Percentiles rank a stretch among this genome's conserved stretches.
Evolutionary conservation across 371 early-diverging fungal genomes (phyloP).

Genomic region (Choanephora cucurbitarum): DNA sequence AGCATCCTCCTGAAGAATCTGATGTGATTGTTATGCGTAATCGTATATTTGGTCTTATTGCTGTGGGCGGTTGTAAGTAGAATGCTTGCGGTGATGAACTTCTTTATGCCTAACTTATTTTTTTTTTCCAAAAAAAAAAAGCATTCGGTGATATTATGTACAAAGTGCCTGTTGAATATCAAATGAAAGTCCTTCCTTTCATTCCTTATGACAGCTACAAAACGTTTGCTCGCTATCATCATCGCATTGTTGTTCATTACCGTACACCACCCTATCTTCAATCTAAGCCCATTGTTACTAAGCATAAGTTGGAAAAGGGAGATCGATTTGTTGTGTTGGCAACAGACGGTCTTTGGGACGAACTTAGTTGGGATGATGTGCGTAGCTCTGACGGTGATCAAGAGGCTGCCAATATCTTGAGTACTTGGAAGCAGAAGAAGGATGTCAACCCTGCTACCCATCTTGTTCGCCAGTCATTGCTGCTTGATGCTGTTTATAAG

Average conservation of each 20-base stretch:
- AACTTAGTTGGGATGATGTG: conserved; percentile 73
- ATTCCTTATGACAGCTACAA: conserved; percentile 60
- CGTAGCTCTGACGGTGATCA: conserved; percentile 45
- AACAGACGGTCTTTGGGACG: conserved; percentile 95
- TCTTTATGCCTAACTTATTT: conserved; percentile 31
- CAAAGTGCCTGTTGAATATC: conserved; percentile 74
- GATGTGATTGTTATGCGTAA: conserved; percentile 39
- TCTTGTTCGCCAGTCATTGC: conserved; percentile 78
- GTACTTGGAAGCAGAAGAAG: conserved; percentile 28
- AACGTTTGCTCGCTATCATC: conserved; percentile 61
- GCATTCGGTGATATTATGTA: conserved; percentile 84
- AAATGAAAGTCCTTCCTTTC: conserved; percentile 53
- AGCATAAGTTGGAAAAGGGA: conserved; percentile 62
- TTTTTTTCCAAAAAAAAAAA: conserved; percentile 33
- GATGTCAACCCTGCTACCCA: conserved; percentile 87
- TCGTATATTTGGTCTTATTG: conserved; percentile 53
- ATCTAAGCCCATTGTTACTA: conserved; percentile 82
- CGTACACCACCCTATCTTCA: conserved; percentile 93
- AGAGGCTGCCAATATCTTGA: conserved; percentile 40
- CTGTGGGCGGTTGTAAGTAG: conserved; percentile 52
- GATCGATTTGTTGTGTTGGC: conserved; percentile 89
- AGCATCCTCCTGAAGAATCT: conserved; percentile 46
- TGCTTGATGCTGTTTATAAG: conserved; percentile 44
- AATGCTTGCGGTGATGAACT: too few relatives aligned
- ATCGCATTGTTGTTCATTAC: conserved; percentile 67